Evolutionary conservation across 768 basidiomycete species (phyloP).

Genomic region (Boletus pseudo-olivaceus): DNA sequence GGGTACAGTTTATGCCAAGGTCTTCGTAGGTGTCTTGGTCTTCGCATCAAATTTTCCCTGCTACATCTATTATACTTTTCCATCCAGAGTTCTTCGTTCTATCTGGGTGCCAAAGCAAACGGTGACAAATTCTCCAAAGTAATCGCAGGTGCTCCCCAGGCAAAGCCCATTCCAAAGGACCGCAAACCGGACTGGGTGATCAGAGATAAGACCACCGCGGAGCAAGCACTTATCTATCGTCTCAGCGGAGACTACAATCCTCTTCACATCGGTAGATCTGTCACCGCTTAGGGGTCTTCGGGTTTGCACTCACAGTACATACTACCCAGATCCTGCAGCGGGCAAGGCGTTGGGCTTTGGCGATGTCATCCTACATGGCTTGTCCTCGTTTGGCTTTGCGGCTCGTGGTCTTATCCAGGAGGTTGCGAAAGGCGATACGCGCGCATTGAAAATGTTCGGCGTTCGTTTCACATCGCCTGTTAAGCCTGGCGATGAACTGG

Average conservation of each 20-base stretch:
- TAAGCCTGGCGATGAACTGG: conserved; percentile 74
- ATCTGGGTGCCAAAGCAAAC: conserved; percentile 63
- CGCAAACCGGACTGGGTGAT: conserved; percentile 59
- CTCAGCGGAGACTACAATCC: conserved; percentile 80
- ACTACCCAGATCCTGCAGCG: conserved; percentile 58
- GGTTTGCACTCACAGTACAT: neutral
- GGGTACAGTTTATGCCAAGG: conserved; percentile 56
- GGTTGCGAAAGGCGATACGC: conserved; percentile 58
- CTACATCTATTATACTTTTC: neutral
- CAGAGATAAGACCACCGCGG: conserved; percentile 57
- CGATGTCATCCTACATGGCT: conserved; percentile 81
- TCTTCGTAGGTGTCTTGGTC: conserved; percentile 46
- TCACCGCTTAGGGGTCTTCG: neutral
- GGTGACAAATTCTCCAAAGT: conserved; percentile 60
- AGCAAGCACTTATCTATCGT: conserved; percentile 69
- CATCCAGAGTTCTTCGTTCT: conserved; percentile 59
- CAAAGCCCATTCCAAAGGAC: conserved; percentile 59
- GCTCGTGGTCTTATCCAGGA: conserved; percentile 70
- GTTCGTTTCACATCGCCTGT: conserved; percentile 82
- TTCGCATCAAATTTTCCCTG: neutral
- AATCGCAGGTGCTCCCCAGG: conserved; percentile 57
- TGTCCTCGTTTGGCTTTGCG: conserved; percentile 78
- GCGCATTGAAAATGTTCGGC: conserved; percentile 63
- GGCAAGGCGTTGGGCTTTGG: conserved; percentile 77
- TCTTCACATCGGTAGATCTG: conserved; percentile 59